A percentile compares a stretch with the other conserved stretches of the same genome.
These are phyloP conservation scores for Euphrasia confusa DNA, from an alignment of 257 asterid species.

Conservation along the genomic window DNA sequence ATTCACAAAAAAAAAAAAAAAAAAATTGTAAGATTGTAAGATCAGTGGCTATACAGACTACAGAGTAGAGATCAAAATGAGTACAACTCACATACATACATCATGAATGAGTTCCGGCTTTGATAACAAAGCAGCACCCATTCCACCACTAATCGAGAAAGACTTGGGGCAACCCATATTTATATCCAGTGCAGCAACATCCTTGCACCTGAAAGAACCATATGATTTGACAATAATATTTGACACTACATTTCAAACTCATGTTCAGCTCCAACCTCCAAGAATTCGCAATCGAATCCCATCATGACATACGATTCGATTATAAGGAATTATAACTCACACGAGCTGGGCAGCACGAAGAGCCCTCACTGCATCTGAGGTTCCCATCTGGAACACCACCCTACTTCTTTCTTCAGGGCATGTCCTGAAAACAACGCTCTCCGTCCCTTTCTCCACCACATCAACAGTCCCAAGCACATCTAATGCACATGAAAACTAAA, in stretches of 20 bases:
- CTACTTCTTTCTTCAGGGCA: conserved; percentile 66
- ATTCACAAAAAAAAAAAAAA: conserved; percentile 3
- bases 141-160: conserved; percentile 91
- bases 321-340: conserved; percentile 37
- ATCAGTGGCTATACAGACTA: background rate
- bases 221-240: background rate
- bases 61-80: conserved; percentile 5
- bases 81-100: conserved; percentile 45
- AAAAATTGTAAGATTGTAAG: background rate
- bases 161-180: conserved; percentile 98
- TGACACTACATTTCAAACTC: background rate
- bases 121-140: conserved; percentile 90
- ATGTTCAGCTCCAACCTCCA: conserved; percentile 1
- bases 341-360: conserved; percentile 75
- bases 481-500: conserved; percentile 24
- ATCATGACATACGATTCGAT: background rate
- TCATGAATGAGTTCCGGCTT: conserved; percentile 95
- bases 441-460: conserved; percentile 79
- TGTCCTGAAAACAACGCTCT: conserved; percentile 69
- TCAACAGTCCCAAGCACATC: conserved; percentile 76
- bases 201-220: conserved; percentile 59
- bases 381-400: conserved; percentile 91
- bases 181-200: conserved; percentile 87
- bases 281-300: conserved; percentile 10
- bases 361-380: conserved; percentile 89